These are phyloP conservation scores for Karstenula rhodostoma DNA, from an alignment of 2,329 filamentous ascomycete genomes.

Conservation along the genomic window DNA sequence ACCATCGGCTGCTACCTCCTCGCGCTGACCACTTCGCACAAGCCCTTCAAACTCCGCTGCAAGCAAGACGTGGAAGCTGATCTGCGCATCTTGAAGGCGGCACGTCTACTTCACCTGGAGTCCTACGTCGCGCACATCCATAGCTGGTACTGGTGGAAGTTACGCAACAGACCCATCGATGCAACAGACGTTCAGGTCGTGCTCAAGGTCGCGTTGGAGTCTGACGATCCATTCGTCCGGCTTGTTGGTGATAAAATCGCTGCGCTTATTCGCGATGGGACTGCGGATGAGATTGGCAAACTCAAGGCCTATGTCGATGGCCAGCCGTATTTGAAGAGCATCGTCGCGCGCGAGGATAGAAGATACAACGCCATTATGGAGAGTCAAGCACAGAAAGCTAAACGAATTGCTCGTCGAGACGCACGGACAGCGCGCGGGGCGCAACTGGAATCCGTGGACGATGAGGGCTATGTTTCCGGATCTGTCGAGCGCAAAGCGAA, in stretches of 20 bases:
- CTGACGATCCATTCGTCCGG: neutral
- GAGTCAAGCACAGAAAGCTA: neutral
- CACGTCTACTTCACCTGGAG: constrained; percentile 12
- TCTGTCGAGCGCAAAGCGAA: neutral
- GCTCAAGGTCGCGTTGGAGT: neutral
- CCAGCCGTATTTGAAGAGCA: neutral
- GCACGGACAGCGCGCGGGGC: neutral
- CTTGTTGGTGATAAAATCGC: neutral
- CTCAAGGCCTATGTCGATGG: neutral
- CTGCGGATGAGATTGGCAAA: neutral
- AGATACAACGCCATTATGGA: neutral
- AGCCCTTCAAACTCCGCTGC: neutral
- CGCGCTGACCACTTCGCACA: neutral
- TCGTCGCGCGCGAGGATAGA: neutral
- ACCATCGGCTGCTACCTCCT: neutral
- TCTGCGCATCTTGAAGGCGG: constrained; percentile 9
- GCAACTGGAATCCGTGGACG: neutral
- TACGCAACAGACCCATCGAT: constrained; percentile 5
- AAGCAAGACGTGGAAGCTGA: constrained; percentile 6
- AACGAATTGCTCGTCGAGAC: neutral
- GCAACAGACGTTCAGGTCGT: neutral
- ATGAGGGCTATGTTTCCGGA: neutral
- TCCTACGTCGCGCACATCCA: constrained; percentile 11
- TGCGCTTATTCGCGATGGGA: neutral
- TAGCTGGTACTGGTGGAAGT: constrained; percentile 9